Evolutionary conservation across 495 filamentous ascomycete genomes (phyloP).

Genomic region (Physcia stellaris): DNA sequence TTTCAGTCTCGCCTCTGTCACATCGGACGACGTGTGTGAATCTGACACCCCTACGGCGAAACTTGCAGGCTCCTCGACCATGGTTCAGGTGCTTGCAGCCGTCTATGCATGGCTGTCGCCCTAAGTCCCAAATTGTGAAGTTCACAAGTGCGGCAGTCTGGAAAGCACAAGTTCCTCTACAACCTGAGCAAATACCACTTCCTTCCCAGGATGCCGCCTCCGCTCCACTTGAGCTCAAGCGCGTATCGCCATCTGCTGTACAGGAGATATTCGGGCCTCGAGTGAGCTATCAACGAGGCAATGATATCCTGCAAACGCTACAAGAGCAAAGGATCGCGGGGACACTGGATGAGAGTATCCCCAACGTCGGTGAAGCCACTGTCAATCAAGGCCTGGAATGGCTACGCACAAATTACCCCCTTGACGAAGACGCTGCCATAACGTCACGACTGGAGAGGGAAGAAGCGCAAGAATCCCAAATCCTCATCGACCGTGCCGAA

Average conservation of each 20-base stretch:
- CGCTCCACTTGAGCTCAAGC: background rate
- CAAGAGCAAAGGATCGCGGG: constrained; percentile 65
- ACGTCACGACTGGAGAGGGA: constrained; percentile 48
- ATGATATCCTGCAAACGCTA: constrained; percentile 50
- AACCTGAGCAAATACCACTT: background rate
- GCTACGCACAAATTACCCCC: constrained; percentile 49
- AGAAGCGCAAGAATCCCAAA: constrained; percentile 27
- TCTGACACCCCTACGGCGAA: too few relatives aligned
- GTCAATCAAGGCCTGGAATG: constrained; percentile 45
- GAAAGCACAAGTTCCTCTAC: background rate
- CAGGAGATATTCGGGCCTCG: constrained; percentile 45
- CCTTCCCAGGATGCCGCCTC: background rate
- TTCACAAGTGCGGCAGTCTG: background rate
- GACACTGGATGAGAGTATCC: constrained; percentile 47
- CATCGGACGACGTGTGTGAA: too few relatives aligned
- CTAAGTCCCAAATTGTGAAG: background rate
- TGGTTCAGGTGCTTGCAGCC: background rate
- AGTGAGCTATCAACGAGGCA: constrained; percentile 38
- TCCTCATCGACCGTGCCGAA: constrained; percentile 30
- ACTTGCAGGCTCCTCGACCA: background rate
- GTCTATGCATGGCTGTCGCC: background rate
- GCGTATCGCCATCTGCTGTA: constrained; percentile 29
- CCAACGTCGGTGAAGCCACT: constrained; percentile 34
- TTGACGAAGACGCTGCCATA: constrained; percentile 63
- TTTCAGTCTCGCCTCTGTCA: constrained; percentile 13